Conservation (phyloP, 192 early-diverging fungal genomes). For the Backusella psychrophila region DNA sequence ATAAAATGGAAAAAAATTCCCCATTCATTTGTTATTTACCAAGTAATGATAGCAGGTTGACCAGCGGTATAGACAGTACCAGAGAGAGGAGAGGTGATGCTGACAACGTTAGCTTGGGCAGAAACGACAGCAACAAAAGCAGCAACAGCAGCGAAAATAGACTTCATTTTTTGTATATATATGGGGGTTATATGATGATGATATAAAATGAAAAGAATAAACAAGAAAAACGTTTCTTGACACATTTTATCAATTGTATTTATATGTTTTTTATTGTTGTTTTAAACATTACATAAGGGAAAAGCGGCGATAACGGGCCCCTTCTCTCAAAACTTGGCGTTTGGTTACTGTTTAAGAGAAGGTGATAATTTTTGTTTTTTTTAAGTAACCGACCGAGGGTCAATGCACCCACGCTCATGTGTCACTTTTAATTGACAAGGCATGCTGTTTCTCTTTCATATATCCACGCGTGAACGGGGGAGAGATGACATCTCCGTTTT, state of each 20-base stretch:
- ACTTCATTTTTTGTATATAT: conserved; percentile 23
- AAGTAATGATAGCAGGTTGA: conserved; percentile 22
- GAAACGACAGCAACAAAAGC: conserved; percentile 12
- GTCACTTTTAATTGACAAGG: not conserved
- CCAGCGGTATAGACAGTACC: conserved; percentile 32
- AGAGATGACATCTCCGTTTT: not conserved
- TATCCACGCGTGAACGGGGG: not conserved
- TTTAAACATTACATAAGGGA: not conserved
- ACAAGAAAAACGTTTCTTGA: not conserved
- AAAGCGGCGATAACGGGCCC: not conserved
- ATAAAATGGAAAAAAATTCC: not conserved
- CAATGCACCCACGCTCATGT: not conserved
- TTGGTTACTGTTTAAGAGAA: not conserved
- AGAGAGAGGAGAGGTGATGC: conserved; percentile 28
- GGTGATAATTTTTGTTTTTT: not conserved
- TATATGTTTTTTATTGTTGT: not conserved
- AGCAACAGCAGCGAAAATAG: conserved; percentile 17
- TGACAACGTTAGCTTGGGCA: conserved; percentile 19
- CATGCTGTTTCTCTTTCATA: not conserved
- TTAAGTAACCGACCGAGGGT: not conserved
- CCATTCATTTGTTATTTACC: conserved; percentile 10
- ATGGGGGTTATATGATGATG: not conserved
- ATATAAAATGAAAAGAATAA: not conserved
- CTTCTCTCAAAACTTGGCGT: not conserved
- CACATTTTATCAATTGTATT: not conserved